Evolutionary conservation across 257 asterid genomes (phyloP), one percentile per base, ranked within the genome.

Genomic region (Osmanthus fragrans): DNA sequence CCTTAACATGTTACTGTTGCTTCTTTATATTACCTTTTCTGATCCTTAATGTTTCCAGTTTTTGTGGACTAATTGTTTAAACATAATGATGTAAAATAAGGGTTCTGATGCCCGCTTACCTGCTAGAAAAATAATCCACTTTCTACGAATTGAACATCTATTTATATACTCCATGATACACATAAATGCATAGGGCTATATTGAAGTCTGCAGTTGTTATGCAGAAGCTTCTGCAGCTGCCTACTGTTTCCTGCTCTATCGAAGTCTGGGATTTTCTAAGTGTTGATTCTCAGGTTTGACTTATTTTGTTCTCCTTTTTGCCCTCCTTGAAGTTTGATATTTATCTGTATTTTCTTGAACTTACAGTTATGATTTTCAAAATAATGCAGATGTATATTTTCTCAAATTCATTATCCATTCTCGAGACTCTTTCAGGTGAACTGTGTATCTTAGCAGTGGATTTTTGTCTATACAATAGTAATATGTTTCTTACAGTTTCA

Each of bases 251-350:
- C 64, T 80, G 90, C 81, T 90, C 98, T 42, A 92, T 96, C 75
- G 99, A 96, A 88, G 94, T 93, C 76, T 96, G 99, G 99, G 98
- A 96, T 88, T 96, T 96, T 86, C 97, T 92, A 66, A 96, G 97
- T 74, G 96, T 96, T 72, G 98, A 96, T 89, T 96, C 99, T 85
- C 99, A 96, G 99, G 98, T 93, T 80, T 64, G 78, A 78, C 72
- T 66, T 80, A 54, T 76, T 71, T 75, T 78, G 69, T 60, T 76
- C 77, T 64, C 36, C 70, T 83, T 51, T 74, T 79, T 70, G 75
- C 4, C 64, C 15, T 70, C 67, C 67, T 37, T 58, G 69, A 68
- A 76, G 67, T 23, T 74, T 78, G 73, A 27, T 56, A 4, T 39
- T 66, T 72, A 15, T 68, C 10, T 73, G 70, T 85, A 42, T 75